Conservation (phyloP, 2,329 filamentous ascomycete genomes). For the Fusarium nematophilum region DNA sequence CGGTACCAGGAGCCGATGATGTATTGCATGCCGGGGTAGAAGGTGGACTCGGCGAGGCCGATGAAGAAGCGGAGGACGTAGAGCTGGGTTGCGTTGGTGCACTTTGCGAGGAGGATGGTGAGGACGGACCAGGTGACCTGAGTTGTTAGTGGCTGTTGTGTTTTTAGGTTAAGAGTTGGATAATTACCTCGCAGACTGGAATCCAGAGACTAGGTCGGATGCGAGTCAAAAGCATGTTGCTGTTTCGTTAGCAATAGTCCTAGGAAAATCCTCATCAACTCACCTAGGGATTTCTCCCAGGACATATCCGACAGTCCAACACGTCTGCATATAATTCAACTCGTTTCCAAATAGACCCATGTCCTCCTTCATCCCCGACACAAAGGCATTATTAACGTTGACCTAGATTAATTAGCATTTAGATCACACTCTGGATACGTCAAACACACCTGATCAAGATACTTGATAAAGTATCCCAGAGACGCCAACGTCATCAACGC, state of each 20-base stretch:
- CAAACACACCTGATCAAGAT: conserved; percentile 47
- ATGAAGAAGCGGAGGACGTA: conserved; percentile 58
- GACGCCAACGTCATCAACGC: conserved; percentile 53
- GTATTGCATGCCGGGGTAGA: conserved; percentile 54
- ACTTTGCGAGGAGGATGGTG: conserved; percentile 42
- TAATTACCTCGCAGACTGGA: conserved; percentile 49
- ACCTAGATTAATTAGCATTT: conserved; percentile 10
- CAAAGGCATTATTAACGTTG: conserved; percentile 45
- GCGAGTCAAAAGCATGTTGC: conserved; percentile 52
- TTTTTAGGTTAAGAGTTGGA: fast-evolving
- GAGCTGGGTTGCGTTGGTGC: conserved; percentile 50
- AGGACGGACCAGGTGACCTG: conserved; percentile 47
- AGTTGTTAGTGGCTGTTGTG: background rate
- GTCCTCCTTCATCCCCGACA: conserved; percentile 62
- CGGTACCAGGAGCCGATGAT: conserved; percentile 58
- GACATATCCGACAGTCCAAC: conserved; percentile 71
- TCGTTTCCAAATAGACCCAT: conserved; percentile 55
- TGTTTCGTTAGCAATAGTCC: conserved; percentile 1
- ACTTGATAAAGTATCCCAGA: conserved; percentile 54
- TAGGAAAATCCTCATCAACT: fast-evolving
- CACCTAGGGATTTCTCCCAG: conserved; percentile 55
- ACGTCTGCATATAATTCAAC: conserved; percentile 64
- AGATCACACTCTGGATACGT: fast-evolving
- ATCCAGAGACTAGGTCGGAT: conserved; percentile 56
- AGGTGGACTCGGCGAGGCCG: conserved; percentile 53